Evolutionary conservation across 1,284 basidiomycete genomes (phyloP), one percentile per base, ranked within the genome.

Genomic region (Rhodotorula sp.): DNA sequence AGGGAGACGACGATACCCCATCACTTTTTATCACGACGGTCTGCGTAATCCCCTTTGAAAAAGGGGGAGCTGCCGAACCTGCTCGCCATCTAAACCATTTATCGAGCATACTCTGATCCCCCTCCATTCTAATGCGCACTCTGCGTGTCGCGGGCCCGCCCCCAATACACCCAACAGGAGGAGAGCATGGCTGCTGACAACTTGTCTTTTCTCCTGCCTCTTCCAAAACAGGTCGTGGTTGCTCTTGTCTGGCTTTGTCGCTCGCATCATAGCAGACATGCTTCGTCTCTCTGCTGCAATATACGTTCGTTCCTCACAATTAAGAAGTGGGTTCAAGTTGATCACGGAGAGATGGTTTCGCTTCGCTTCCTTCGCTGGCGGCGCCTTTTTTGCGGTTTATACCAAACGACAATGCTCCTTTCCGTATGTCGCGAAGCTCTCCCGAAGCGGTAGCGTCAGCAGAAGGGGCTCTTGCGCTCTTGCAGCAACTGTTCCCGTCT

Each of bases 81-180:
- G 72, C 69, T 71, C 72, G 72, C 72, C 72, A 67, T 66, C 65
- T 69, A 74, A 74, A 68, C 69, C 59, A 37, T 42, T 65, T 18
- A 64, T 64, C 72, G 72, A 71, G 69, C 72, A 68, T 33, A 74
- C 58, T 74, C 72, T 70, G 69, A 74, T 74, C 71, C 68, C 72
- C 72, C 64, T n/a, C n/a, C n/a, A n/a, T n/a, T n/a, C n/a, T n/a
- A n/a, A n/a, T n/a, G n/a, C n/a, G n/a, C n/a, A n/a, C n/a, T n/a
- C n/a, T n/a, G n/a, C n/a, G n/a, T n/a, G n/a, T n/a, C n/a, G n/a
- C n/a, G n/a, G n/a, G n/a, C n/a, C n/a, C n/a, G n/a, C 71, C 68
- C 72, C 72, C 64, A 24, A 24, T 49, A 10, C 48, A 24, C 4
- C 20, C 46, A 12, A 22, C 15, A 4, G 46, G 17, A 48, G 46